Evolutionary conservation across 495 filamentous ascomycete genomes (phyloP), one percentile per base, ranked within the genome.

Genomic region (Xylaria nigripes): DNA sequence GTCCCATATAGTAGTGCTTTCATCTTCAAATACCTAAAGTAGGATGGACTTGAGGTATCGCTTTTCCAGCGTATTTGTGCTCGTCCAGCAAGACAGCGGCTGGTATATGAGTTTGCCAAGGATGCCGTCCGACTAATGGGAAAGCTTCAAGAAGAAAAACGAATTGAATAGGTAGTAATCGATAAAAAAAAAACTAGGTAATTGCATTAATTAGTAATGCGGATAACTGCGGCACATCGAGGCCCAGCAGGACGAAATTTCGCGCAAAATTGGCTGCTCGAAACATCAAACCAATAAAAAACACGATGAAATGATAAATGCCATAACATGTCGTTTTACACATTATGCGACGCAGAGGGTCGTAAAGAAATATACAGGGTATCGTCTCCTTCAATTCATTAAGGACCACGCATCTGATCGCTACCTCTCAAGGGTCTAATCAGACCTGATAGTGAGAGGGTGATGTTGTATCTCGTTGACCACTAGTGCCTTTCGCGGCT

Each of bases 301-400:
- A 48, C 32, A 55, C 18, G 25, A 55, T 32, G 32, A 19, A 55
- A 55, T 44, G 45, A 48, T 49, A 55, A 50, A 36, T 55, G 46
- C 53, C 53, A 50, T 55, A 55, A 55, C 45, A 55, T 55, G 53
- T 50, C 53, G 53, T 55, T 27, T 55, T 55, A 55, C 53, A 55
- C 53, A 55, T 55, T 55, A 49, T 45, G 53, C 46, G 34, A 55
- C 46, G 53, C 40, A 45, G 19, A 50, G 25, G 44, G 45, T 24
- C 52, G 46, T 25, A 49, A 50, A 48, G 27, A 24, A 55, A 55
- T 55, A 55, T 55, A 55, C 53, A 55, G 53, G 53, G 53, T 55
- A 55, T 55, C 53, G 46, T 55, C 34, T 55, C 45, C 53, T 55
- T 45, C 46, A 44, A 24, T 36, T 42, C 53, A 38, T 55, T 45